Base-by-base conservation (phyloP, 2,329 filamentous ascomycete species). In the Ophiostoma montium region DNA sequence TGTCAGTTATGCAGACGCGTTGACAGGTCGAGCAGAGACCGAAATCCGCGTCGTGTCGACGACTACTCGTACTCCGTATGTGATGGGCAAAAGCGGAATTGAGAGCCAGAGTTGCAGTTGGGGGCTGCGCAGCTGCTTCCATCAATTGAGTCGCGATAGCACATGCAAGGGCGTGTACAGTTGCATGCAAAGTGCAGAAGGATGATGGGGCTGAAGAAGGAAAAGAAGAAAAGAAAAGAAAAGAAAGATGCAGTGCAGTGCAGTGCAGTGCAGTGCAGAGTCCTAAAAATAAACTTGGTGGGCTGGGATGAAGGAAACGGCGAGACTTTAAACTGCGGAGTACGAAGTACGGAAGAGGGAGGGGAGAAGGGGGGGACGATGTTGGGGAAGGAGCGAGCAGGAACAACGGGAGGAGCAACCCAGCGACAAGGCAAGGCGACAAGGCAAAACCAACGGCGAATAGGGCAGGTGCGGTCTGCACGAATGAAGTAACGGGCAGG, bases 271-370 rank as follows among this genome's bases (percentile, higher is more conserved):
- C 23, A 21, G 48, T 31, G 35, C 19, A n/a, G 35, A 47, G 42
- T 52, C 52, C 53, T 54, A 55, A 54, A 55, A 55, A 55, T 55
- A 55, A 52, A 52, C 52, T 46, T 49, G 48, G 42, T 32, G 41
- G 42, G 46, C n/a, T 44, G 33, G 41, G 31, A 42, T 35, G 19
- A 42, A 41, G 39, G 38, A 32, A 46, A 38, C 23, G 43, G 50
- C 43, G 43, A 49, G 49, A 50, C 45, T 46, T 50, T 41, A 45
- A 46, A 2, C 39, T 42, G 13, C 21, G 23, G 23, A 27, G 23
- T 27, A 27, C 23, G 8, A n/a, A 16, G 15, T 9, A 11, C 31
- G 13, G 30, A 42, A 23, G 11, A 12, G 9, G 15, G 18, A 23
- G 23, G 13, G 23, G 39, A 9, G 23, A 2, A 3, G 15, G 4